These are phyloP conservation scores for Annulohypoxylon truncatum DNA, from an alignment of 2,329 filamentous ascomycete genomes.

Conservation along the genomic window DNA sequence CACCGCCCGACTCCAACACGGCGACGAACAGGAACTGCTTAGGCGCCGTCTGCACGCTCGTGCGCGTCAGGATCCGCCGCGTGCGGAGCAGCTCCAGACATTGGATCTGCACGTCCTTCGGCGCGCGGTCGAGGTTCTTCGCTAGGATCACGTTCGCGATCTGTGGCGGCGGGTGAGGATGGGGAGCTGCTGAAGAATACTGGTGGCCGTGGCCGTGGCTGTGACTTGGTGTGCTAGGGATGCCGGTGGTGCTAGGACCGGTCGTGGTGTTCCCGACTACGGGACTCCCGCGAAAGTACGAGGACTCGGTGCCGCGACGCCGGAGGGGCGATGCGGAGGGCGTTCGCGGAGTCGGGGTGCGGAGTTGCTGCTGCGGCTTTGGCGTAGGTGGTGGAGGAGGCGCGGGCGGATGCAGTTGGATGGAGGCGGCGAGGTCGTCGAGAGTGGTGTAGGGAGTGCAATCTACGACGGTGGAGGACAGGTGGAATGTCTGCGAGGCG, in stretches of 20 bases:
- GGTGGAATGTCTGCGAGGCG: constrained; percentile 75
- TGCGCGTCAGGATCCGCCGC: constrained; percentile 80
- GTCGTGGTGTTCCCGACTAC: background rate
- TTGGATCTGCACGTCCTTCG: constrained; percentile 85
- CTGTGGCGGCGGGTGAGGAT: constrained; percentile 32
- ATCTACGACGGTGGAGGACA: constrained; percentile 75
- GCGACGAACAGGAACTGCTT: constrained; percentile 84
- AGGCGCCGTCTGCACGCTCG: constrained; percentile 78
- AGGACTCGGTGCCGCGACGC: constrained; percentile 24
- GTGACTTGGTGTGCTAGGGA: background rate
- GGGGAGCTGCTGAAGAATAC: background rate
- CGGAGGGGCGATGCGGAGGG: constrained; percentile 25
- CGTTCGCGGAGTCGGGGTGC: constrained; percentile 21
- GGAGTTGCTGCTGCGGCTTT: constrained; percentile 12
- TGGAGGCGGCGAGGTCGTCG: constrained; percentile 80
- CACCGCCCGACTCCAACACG: constrained; percentile 61
- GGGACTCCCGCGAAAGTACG: constrained; percentile 14
- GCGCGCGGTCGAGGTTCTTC: constrained; percentile 79
- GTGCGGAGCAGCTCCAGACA: constrained; percentile 81
- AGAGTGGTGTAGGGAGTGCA: constrained; percentile 80
- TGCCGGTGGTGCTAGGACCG: background rate
- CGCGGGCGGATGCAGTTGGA: constrained; percentile 62
- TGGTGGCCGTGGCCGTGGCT: background rate
- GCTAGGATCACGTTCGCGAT: constrained; percentile 88
- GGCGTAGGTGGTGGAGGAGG: constrained; percentile 35